Evolutionary conservation across 2,329 filamentous ascomycete species (phyloP), one percentile per base, ranked within the genome.

Genomic region (Beauveria scarabaeidicola): DNA sequence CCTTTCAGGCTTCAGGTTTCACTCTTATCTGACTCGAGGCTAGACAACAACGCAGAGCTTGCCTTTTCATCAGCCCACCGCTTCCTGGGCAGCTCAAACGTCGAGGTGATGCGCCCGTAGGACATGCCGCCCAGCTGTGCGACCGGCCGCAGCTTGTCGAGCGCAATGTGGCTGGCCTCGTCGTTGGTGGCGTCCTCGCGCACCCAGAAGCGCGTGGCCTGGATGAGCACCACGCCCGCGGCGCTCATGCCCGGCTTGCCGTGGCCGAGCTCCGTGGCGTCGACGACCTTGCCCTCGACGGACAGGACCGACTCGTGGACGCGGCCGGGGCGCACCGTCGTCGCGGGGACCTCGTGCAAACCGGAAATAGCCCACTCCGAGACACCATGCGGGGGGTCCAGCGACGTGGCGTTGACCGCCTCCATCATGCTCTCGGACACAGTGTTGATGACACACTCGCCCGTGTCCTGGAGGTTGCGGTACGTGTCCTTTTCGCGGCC

Each of bases 401-500:
- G 83, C 13, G 80, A 80, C 1, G 86, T 83, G 13, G 84, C 81
- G 69, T 94, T 95, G 27, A 90, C 90, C 0, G 91, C 90, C 74
- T 95, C 90, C 65, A 91, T 71, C 70, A 86, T 93, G 69, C 86
- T 83, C 73, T 94, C 90, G 2, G 81, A 84, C 65, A 95, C 88
- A 63, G 94, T 88, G 73, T 91, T 95, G 72, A 95, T 86, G 44
- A 83, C 81, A 70, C 89, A 91, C 74, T 95, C 89, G 41, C 80
- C 77, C 0, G 80, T 85, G 47, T 88, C 87, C 8, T 79, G 68
- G 59, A 96, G 75, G 69, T 93, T 91, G 64, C 77, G 78, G 59
- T 92, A 75, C n/a, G 86, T 86, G 70, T 95, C 90, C 71, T 95
- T 95, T 13, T 85, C 82, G 5, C 77, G 73, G 2, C 72, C 73